Percentiles rank a stretch among this genome's conserved stretches.
Evolutionary conservation across 495 filamentous ascomycete genomes (phyloP).

Genomic region (Tuber melanosporum): DNA sequence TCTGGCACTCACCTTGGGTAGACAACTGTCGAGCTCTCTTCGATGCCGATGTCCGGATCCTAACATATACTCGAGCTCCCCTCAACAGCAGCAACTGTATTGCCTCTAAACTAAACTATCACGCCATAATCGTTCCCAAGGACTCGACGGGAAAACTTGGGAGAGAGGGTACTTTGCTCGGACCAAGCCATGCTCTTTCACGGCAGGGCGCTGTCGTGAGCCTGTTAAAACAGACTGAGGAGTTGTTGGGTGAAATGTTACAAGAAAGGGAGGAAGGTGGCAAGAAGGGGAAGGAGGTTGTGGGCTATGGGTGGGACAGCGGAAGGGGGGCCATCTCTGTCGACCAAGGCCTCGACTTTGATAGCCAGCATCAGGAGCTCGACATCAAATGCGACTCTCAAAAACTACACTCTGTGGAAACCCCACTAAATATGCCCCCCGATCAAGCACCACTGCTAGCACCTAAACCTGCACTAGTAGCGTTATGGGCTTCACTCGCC

Average conservation of each 20-base stretch:
- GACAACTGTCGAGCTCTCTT: slow-evolving; percentile 2
- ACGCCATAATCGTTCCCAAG: background rate
- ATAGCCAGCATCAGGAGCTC: background rate
- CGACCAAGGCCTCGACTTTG: background rate
- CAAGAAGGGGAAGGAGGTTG: background rate
- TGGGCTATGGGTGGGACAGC: background rate
- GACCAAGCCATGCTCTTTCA: background rate
- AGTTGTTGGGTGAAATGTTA: slow-evolving; percentile 1
- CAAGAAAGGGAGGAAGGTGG: background rate
- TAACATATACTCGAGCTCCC: slow-evolving; percentile 3
- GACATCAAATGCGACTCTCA: background rate
- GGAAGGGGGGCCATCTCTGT: background rate
- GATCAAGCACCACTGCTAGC: too few relatives aligned
- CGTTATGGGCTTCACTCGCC: background rate
- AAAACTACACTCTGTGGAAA: background rate
- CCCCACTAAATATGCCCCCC: background rate
- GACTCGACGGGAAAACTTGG: background rate
- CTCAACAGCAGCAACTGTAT: background rate
- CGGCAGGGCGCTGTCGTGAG: background rate
- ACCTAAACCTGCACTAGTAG: too few relatives aligned
- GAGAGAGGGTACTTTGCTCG: background rate
- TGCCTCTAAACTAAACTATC: background rate
- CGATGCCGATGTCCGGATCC: slow-evolving; percentile 1
- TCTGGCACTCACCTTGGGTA: background rate
- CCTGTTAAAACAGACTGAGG: background rate